phyloP scores from a whole-genome alignment of 176 grass and related monocot species.

The Lolium multiflorum region DNA sequence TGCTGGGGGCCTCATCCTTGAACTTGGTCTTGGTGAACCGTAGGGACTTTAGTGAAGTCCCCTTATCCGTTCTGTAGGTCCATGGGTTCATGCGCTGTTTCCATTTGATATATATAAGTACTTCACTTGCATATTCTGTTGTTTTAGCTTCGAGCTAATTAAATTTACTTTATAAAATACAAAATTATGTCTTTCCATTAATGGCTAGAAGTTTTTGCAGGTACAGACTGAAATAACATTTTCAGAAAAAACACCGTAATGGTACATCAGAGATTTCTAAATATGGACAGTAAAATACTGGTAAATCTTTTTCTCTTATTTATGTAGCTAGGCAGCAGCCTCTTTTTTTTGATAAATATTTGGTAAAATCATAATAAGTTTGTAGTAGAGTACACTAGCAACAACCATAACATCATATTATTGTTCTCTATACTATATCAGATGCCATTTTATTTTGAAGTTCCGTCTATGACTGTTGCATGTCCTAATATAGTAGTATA shows the following conservation, averaged over 20 bases:
- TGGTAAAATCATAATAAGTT: not conserved
- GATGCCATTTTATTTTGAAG: not conserved
- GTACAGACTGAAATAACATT: not conserved
- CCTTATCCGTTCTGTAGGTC: not conserved
- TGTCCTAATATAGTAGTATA: conserved; percentile 1
- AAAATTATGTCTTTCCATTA: not conserved
- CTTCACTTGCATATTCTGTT: conserved; percentile 9
- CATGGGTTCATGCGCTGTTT: conserved; percentile 6
- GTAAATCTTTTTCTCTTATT: not conserved
- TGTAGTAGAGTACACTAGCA: not conserved
- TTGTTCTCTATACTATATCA: conserved; percentile 4
- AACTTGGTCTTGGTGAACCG: conserved; percentile 54
- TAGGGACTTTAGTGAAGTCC: not conserved
- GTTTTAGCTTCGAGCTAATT: not conserved
- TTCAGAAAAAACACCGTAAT: not conserved
- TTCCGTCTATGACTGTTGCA: not conserved
- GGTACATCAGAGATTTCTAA: not conserved
- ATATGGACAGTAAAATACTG: not conserved
- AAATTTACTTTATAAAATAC: not conserved
- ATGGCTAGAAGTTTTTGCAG: not conserved
- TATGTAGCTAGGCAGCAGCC: not conserved
- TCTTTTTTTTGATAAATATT: not conserved
- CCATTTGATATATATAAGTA: not conserved
- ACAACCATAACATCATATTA: not conserved
- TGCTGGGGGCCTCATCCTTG: conserved; percentile 23